Conservation (phyloP, 75 land plant genomes). For the Ceratopteris richardii region DNA sequence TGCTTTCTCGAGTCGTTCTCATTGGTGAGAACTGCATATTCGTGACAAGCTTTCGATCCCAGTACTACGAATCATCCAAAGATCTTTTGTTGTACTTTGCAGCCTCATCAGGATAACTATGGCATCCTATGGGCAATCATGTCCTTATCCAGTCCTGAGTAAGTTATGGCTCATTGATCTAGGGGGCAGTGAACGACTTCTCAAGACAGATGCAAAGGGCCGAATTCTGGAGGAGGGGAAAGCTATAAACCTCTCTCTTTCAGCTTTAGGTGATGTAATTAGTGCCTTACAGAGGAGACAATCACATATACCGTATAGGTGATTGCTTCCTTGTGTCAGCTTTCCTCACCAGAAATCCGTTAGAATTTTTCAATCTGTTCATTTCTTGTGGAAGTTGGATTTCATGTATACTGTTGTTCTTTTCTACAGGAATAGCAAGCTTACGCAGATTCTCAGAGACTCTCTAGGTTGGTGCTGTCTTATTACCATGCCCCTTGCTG, state of each 20-base stretch:
- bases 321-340: too few relatives aligned
- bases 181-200: slow-evolving; percentile 79
- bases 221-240: slow-evolving; percentile 73
- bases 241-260: slow-evolving; percentile 84
- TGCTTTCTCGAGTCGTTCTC: slow-evolving; percentile 63
- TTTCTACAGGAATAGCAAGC: slow-evolving; percentile 83
- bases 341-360: too few relatives aligned
- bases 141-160: slow-evolving; percentile 15
- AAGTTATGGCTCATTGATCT: slow-evolving; percentile 93
- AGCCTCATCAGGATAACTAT: slow-evolving; percentile 52
- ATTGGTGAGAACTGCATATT: slow-evolving; percentile 36
- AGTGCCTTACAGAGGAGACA: slow-evolving; percentile 56
- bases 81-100: not conserved
- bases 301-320: slow-evolving; percentile 81
- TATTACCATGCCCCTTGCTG: slow-evolving; percentile 1
- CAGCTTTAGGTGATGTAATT: slow-evolving; percentile 90
- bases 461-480: slow-evolving; percentile 44
- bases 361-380: slow-evolving; percentile 1
- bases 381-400: too few relatives aligned
- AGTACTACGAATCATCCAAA: too few relatives aligned
- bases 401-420: too few relatives aligned
- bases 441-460: slow-evolving; percentile 79
- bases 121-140: slow-evolving; percentile 9
- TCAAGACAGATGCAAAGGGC: slow-evolving; percentile 75
- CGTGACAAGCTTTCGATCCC: not conserved